phyloP scores from a whole-genome alignment of 2,329 filamentous ascomycete species.

The Phaeosphaeria sp. region DNA sequence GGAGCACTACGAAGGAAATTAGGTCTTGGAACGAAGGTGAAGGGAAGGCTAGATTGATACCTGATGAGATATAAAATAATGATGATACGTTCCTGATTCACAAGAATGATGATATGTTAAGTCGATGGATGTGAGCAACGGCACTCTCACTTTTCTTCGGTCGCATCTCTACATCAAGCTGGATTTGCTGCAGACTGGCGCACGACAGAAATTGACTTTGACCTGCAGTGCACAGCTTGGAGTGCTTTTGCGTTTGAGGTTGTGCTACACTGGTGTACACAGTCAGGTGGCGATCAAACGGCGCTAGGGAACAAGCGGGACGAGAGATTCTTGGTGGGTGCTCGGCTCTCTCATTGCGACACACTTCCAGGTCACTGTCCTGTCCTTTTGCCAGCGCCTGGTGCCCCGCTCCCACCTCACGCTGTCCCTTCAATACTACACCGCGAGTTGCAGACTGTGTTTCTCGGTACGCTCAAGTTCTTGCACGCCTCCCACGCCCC shows the following conservation, averaged over 20 bases:
- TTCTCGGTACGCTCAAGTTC: not conserved
- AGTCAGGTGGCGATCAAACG: not conserved
- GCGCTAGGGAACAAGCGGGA: not conserved
- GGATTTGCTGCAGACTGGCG: no score
- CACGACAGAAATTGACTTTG: no score
- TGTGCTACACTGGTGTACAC: not conserved
- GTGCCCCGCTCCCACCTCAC: slow-evolving; percentile 23
- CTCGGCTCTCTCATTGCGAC: slow-evolving; percentile 19
- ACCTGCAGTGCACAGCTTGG: no score
- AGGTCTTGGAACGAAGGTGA: not conserved
- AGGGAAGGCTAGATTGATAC: not conserved
- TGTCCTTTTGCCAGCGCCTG: slow-evolving; percentile 23
- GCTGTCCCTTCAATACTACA: slow-evolving; percentile 7
- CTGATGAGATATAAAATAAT: not conserved
- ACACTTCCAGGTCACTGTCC: slow-evolving; percentile 21
- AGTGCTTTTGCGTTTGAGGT: not conserved
- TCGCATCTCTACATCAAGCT: no score
- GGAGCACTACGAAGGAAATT: not conserved
- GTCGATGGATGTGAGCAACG: no score
- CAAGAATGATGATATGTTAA: no score
- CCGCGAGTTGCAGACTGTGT: not conserved
- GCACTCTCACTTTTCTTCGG: no score
- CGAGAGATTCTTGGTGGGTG: not conserved
- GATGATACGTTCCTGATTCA: no score
- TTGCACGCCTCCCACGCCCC: not conserved